Evolutionary conservation across 148 eudicot genomes (phyloP).

Genomic region (Rhododendron vialii): DNA sequence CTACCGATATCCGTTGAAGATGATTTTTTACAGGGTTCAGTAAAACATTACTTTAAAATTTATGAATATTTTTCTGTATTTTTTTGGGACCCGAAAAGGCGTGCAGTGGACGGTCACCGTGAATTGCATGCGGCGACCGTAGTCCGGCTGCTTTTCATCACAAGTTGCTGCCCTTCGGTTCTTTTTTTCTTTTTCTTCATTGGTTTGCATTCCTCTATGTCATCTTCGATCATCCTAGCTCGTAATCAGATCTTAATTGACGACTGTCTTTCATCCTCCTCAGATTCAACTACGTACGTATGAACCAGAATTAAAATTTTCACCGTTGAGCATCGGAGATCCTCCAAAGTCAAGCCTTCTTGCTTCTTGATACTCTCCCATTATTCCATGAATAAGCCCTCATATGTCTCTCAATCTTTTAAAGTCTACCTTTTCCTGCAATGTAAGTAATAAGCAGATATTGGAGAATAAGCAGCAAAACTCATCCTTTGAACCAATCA

Average conservation of each 20-base stretch:
- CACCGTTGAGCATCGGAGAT: too few species aligned
- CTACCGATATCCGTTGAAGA: too few species aligned
- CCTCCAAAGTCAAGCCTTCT: constrained; percentile 44
- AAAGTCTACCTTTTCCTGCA: constrained; percentile 71
- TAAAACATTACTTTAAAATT: too few species aligned
- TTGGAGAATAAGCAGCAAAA: background rate
- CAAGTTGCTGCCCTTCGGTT: constrained; percentile 16
- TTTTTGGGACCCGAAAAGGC: too few species aligned
- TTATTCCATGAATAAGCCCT: constrained; percentile 77
- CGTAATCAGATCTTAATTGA: constrained; percentile 16
- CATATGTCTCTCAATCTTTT: constrained; percentile 61
- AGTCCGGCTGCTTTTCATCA: constrained; percentile 23
- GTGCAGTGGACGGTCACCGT: too few species aligned
- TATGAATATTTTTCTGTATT: too few species aligned
- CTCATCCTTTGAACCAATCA: background rate
- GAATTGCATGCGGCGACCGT: too few species aligned
- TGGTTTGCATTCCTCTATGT: constrained; percentile 4
- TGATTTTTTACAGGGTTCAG: too few species aligned
- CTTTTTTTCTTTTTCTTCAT: constrained; percentile 18
- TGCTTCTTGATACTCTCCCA: constrained; percentile 50
- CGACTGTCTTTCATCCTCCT: constrained; percentile 17
- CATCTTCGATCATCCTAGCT: constrained; percentile 22
- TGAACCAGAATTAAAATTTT: too few species aligned
- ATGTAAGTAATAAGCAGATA: constrained; percentile 5
- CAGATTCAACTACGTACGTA: too few species aligned